Conservation (phyloP, 1,284 basidiomycete genomes). For the Exsudoporus floridanus region DNA sequence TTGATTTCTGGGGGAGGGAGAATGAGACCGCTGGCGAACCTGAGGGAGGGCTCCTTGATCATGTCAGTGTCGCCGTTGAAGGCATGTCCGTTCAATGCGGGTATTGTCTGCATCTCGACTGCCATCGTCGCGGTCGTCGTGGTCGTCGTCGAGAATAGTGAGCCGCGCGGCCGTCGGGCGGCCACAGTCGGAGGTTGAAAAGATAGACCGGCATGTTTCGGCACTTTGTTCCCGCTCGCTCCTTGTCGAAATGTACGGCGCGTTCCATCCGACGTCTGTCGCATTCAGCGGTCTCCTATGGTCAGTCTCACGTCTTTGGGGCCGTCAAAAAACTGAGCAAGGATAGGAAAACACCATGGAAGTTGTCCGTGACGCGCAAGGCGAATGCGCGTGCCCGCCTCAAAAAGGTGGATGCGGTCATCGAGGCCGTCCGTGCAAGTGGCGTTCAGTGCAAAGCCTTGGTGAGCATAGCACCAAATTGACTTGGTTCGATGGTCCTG, state of each 20-base stretch:
- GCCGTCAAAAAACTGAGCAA: conserved; percentile 7
- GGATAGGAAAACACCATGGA: conserved; percentile 92
- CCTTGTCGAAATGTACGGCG: conserved; percentile 62
- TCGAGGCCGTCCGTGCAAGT: conserved; percentile 80
- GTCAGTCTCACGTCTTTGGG: conserved; percentile 38
- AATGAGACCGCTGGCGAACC: conserved; percentile 82
- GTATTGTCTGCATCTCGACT: conserved; percentile 40
- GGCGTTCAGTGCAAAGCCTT: conserved; percentile 77
- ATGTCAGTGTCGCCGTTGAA: conserved; percentile 42
- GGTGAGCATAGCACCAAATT: conserved; percentile 44
- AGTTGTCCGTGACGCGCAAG: conserved; percentile 87
- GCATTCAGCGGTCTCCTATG: conserved; percentile 77
- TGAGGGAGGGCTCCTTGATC: conserved; percentile 44
- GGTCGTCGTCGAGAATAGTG: conserved; percentile 20
- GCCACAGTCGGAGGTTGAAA: conserved; percentile 30
- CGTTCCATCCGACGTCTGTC: conserved; percentile 69
- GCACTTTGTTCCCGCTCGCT: conserved; percentile 8
- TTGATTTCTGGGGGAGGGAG: conserved; percentile 92
- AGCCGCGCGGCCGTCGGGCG: no score
- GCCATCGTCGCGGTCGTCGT: conserved; percentile 38
- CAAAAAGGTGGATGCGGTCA: conserved; percentile 91
- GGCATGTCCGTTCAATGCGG: conserved; percentile 39
- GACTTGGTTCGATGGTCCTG: not conserved
- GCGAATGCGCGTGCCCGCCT: conserved; percentile 86
- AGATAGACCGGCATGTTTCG: conserved; percentile 22